phyloP scores from a whole-genome alignment of 2,329 filamentous ascomycete genomes.

The Macroventuria anomochaeta region DNA sequence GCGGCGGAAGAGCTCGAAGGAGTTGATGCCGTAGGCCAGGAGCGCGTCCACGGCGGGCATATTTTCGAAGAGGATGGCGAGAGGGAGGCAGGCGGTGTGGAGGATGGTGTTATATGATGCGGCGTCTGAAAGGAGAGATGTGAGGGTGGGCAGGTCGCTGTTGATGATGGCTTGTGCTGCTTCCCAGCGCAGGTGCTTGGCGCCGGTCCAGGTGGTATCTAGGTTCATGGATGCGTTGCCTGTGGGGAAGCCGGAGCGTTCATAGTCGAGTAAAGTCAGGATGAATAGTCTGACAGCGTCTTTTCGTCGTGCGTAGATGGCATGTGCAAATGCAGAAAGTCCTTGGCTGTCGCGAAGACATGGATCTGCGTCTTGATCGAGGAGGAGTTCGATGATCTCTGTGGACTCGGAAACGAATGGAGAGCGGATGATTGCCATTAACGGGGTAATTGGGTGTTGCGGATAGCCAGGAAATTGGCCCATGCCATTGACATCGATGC shows the following conservation, averaged over 20 bases:
- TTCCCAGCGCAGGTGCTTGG: slow-evolving; percentile 18
- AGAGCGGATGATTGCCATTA: slow-evolving; percentile 18
- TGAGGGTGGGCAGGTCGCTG: slow-evolving; percentile 10
- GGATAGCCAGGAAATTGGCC: slow-evolving; percentile 16
- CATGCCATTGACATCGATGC: slow-evolving; percentile 17
- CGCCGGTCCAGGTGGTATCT: slow-evolving; percentile 17
- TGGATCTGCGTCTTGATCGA: slow-evolving; percentile 17
- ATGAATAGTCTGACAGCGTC: slow-evolving; percentile 8
- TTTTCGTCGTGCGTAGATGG: slow-evolving; percentile 17
- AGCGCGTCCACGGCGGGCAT: slow-evolving; percentile 10
- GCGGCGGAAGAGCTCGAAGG: slow-evolving; percentile 16
- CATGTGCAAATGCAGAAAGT: slow-evolving; percentile 17
- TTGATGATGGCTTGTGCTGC: slow-evolving; percentile 13
- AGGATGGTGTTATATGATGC: slow-evolving; percentile 7
- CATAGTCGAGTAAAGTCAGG: slow-evolving; percentile 1
- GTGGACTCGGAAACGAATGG: slow-evolving; percentile 17
- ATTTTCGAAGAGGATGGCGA: slow-evolving; percentile 17
- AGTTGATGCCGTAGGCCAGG: slow-evolving; percentile 11
- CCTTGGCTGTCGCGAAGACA: slow-evolving; percentile 14
- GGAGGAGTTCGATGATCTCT: slow-evolving; percentile 14
- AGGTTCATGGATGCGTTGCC: slow-evolving; percentile 14
- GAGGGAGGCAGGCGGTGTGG: slow-evolving; percentile 14
- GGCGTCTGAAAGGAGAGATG: neutral
- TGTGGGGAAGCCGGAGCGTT: slow-evolving; percentile 8
- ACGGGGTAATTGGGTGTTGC: slow-evolving; percentile 16